Evolutionary conservation across 371 early-diverging fungal species (phyloP).

Genomic region (Mucor racemosus): DNA sequence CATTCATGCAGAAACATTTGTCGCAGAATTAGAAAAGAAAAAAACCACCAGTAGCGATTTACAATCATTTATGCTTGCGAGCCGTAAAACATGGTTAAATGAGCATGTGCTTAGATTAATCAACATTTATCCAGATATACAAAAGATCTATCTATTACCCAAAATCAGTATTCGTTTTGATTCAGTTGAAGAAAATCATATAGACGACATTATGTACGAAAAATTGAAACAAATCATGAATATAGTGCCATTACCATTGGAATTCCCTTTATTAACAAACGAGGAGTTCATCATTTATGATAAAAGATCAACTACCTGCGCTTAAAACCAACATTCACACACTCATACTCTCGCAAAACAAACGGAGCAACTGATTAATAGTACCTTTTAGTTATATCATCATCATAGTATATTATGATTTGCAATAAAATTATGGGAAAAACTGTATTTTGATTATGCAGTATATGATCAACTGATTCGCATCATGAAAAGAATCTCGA

Average conservation of each 20-base stretch:
- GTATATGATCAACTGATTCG: no score
- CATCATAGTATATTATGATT: background rate
- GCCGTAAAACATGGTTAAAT: conserved; percentile 24
- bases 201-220: background rate
- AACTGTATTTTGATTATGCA: no score
- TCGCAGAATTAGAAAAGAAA: conserved; percentile 26
- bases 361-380: no score
- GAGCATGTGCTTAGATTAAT: conserved; percentile 22
- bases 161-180: background rate
- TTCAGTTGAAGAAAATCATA: background rate
- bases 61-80: conserved; percentile 19
- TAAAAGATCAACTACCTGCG: background rate
- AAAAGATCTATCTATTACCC: conserved; percentile 12
- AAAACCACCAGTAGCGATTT: background rate
- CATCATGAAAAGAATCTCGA: no score
- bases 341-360: background rate
- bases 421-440: no score
- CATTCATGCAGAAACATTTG: conserved; percentile 37
- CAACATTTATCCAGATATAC: conserved; percentile 16
- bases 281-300: background rate
- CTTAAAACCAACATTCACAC: background rate
- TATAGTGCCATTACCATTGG: background rate
- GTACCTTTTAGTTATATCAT: background rate
- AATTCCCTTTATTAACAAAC: background rate
- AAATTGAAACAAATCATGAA: background rate